These are phyloP conservation scores for Stemphylium vesicarium DNA, from an alignment of 2,329 filamentous ascomycete species.

Conservation along the genomic window DNA sequence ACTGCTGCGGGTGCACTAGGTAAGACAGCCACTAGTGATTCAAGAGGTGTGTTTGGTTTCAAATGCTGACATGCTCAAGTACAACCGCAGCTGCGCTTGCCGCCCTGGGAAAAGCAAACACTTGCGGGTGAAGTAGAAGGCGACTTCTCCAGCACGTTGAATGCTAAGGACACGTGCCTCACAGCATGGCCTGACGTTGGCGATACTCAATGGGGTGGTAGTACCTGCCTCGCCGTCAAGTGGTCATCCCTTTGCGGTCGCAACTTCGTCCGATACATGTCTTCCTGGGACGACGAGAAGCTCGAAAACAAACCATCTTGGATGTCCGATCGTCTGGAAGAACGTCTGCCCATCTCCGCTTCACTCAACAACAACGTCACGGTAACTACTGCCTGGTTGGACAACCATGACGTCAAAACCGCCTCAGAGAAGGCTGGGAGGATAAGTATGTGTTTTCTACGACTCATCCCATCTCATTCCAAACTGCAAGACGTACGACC, in stretches of 20 bases:
- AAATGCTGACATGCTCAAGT: not conserved
- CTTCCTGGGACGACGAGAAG: constrained; percentile 4
- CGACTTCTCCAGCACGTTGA: constrained; percentile 6
- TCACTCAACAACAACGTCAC: constrained; percentile 8
- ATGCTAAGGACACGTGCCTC: constrained; percentile 4
- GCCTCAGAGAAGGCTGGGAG: constrained; percentile 8
- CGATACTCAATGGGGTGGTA: constrained; percentile 6
- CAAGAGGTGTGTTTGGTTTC: not conserved
- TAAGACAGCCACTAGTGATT: not conserved
- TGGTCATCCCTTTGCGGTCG: constrained; percentile 10
- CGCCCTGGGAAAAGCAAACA: constrained; percentile 3
- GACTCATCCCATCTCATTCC: not conserved
- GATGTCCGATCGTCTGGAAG: constrained; percentile 5
- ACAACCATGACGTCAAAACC: not conserved
- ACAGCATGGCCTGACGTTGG: constrained; percentile 10
- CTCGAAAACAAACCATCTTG: not conserved
- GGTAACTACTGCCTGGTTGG: constrained; percentile 10
- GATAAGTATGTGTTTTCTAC: not conserved
- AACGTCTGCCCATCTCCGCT: constrained; percentile 7
- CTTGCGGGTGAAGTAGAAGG: constrained; percentile 7
- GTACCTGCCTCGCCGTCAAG: constrained; percentile 11
- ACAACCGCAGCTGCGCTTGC: constrained; percentile 12
- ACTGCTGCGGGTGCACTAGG: constrained; percentile 14
- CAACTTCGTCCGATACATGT: constrained; percentile 12
- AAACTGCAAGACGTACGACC: not conserved